Percentiles rank a stretch among this genome's conserved stretches.
These are phyloP conservation scores for Eucommia ulmoides DNA, from an alignment of 257 asterid genomes.

Conservation along the genomic window DNA sequence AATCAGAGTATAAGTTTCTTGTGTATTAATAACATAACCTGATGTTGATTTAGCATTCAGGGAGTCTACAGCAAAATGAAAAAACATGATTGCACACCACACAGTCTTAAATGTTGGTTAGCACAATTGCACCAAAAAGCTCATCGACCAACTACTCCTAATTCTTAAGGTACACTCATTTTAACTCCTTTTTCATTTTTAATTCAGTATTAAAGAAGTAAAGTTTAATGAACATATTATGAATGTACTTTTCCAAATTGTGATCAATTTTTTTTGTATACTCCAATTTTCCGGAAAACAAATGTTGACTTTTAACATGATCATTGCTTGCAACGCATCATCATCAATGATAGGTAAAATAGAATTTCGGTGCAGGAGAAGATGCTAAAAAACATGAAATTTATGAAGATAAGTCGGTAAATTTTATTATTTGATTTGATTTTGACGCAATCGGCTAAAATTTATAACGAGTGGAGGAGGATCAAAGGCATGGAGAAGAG, in stretches of 20 bases:
- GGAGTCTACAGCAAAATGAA: constrained; percentile 49
- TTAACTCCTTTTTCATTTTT: no score
- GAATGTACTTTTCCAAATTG: no score
- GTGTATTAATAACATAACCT: constrained; percentile 13
- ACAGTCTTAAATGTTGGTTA: constrained; percentile 62
- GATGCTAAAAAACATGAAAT: no score
- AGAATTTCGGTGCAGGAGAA: no score
- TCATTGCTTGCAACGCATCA: constrained; percentile 67
- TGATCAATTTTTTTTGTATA: neutral
- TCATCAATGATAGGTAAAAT: constrained; percentile 37
- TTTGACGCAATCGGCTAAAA: neutral
- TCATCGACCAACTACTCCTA: constrained; percentile 46
- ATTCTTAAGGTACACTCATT: constrained; percentile 74
- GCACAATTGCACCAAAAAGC: constrained; percentile 58
- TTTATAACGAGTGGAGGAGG: neutral
- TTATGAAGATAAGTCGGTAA: no score
- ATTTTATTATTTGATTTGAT: no score
- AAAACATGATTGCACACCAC: constrained; percentile 70
- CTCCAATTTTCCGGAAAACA: constrained; percentile 28
- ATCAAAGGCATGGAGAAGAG: neutral
- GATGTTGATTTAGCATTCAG: constrained; percentile 32
- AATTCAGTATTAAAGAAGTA: no score
- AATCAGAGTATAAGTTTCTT: no score
- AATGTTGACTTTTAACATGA: constrained; percentile 69
- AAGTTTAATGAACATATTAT: no score